phyloP scores from a whole-genome alignment of 495 filamentous ascomycete species.

The Chaetomium fimeti region DNA sequence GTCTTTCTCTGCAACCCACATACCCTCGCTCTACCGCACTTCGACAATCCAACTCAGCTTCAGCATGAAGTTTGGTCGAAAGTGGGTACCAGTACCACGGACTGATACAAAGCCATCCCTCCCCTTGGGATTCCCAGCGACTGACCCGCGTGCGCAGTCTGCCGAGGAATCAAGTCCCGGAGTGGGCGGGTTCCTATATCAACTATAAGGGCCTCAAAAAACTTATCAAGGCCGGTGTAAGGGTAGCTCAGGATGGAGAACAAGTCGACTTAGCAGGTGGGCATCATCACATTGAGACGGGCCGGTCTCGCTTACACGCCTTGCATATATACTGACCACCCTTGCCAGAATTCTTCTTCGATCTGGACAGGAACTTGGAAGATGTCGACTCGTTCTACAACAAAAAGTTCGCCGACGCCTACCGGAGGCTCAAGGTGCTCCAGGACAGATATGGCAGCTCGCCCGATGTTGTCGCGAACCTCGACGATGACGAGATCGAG shows the following conservation, averaged over 20 bases:
- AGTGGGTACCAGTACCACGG: conserved; percentile 39
- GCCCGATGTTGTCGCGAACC: conserved; percentile 47
- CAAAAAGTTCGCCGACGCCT: conserved; percentile 81
- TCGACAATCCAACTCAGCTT: neutral
- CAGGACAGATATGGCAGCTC: conserved; percentile 74
- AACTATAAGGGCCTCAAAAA: conserved; percentile 96
- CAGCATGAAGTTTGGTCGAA: conserved; percentile 80
- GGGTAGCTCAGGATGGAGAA: conserved; percentile 61
- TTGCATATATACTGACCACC: conserved; percentile 17
- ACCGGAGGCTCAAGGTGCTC: conserved; percentile 77
- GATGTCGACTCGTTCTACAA: conserved; percentile 94
- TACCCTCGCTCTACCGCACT: neutral
- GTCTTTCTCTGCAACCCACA: neutral
- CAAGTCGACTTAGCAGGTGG: conserved; percentile 74
- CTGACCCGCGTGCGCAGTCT: conserved; percentile 53
- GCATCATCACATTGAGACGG: conserved; percentile 17
- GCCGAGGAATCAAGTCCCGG: conserved; percentile 89
- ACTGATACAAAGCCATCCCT: neutral
- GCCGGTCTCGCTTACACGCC: conserved; percentile 3
- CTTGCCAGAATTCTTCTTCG: conserved; percentile 81
- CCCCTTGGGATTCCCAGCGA: neutral
- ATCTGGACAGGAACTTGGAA: conserved; percentile 93
- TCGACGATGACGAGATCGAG: conserved; percentile 74
- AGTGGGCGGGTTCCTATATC: conserved; percentile 92
- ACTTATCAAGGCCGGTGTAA: conserved; percentile 76